Evolutionary conservation across 768 basidiomycete genomes (phyloP).

Genomic region (Leccinum imitatum): DNA sequence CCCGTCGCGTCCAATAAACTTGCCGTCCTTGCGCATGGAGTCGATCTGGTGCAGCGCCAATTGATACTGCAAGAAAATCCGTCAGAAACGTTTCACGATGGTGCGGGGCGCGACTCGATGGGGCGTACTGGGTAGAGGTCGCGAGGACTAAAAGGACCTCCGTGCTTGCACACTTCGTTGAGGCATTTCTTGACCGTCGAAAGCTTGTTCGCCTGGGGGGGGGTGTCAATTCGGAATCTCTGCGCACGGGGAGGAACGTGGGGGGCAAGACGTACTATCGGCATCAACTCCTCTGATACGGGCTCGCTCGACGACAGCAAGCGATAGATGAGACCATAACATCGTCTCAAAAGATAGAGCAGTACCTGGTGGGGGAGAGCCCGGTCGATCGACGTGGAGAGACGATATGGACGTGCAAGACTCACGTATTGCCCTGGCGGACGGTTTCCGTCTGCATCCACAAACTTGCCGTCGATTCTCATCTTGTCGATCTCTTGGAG

Average conservation of each 20-base stretch:
- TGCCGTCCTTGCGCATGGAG: constrained; percentile 88
- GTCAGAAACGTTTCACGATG: constrained; percentile 3
- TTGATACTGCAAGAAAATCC: constrained; percentile 63
- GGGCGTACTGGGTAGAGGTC: constrained; percentile 87
- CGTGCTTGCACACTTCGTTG: constrained; percentile 94
- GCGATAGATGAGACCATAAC: constrained; percentile 94
- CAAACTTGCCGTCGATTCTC: constrained; percentile 96
- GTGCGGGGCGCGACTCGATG: not conserved
- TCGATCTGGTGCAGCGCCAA: constrained; percentile 95
- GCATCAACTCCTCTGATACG: constrained; percentile 97
- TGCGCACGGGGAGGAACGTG: not conserved
- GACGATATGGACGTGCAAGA: constrained; percentile 5
- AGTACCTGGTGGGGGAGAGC: constrained; percentile 58
- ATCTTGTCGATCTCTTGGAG: constrained; percentile 96
- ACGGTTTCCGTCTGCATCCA: constrained; percentile 88
- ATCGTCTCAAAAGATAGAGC: constrained; percentile 88
- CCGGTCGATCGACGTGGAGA: not conserved
- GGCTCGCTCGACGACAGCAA: constrained; percentile 94
- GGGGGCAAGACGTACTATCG: constrained; percentile 58
- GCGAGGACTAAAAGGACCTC: constrained; percentile 87
- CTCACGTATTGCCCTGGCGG: constrained; percentile 94
- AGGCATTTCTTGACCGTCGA: constrained; percentile 96
- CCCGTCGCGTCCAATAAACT: constrained; percentile 87
- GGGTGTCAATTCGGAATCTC: not conserved
- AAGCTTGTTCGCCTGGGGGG: constrained; percentile 83